Conservation (phyloP, 805 yeast species). For the Teunomyces gatunensis region DNA sequence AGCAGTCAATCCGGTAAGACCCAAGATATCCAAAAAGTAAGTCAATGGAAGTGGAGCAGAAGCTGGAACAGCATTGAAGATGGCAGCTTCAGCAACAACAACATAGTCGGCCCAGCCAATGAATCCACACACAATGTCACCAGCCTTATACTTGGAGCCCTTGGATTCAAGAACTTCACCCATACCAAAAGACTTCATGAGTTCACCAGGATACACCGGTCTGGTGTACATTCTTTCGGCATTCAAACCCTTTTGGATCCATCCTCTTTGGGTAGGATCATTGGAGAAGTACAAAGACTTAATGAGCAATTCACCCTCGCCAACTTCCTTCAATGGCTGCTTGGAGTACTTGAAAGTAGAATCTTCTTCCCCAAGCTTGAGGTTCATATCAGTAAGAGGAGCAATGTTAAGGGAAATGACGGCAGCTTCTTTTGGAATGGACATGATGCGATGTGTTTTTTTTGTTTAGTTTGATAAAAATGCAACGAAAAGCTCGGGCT, state of each 20-base stretch:
- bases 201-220: conserved; percentile 43
- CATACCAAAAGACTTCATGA: conserved; percentile 46
- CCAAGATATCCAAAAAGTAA: conserved; percentile 27
- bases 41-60: conserved; percentile 13
- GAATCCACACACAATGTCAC: conserved; percentile 41
- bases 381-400: conserved; percentile 17
- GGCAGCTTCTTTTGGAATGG: conserved; percentile 8
- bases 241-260: conserved; percentile 31
- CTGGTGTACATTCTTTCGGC: conserved; percentile 17
- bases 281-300: conserved; percentile 30
- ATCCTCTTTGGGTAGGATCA: conserved; percentile 37
- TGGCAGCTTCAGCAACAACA: conserved; percentile 25
- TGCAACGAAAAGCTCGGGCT: not conserved
- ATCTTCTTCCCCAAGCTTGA: conserved; percentile 16
- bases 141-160: conserved; percentile 36
- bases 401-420: conserved; percentile 18
- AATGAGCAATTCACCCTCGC: conserved; percentile 25
- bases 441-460: not conserved
- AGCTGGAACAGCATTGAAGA: conserved; percentile 29
- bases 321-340: conserved; percentile 12
- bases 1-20: conserved; percentile 61
- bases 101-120: conserved; percentile 50
- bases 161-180: conserved; percentile 51
- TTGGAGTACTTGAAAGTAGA: conserved; percentile 30
- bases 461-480: not conserved